phyloP scores from a whole-genome alignment of 306 rosid genomes.

The Pyrus bretschneideri region DNA sequence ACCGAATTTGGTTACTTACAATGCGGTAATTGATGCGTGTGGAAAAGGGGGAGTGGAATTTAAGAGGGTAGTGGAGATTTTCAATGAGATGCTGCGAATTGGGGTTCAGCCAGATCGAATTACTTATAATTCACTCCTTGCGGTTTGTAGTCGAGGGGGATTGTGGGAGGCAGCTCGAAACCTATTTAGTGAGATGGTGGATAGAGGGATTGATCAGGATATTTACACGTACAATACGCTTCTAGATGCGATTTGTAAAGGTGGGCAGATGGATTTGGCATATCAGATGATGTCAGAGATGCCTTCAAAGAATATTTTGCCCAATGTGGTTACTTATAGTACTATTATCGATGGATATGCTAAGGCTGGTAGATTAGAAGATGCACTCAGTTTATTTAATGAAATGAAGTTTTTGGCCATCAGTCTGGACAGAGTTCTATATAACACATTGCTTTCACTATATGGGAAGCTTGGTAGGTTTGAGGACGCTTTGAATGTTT shows the following conservation, averaged over 20 bases:
- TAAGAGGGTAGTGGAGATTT: conserved; percentile 51
- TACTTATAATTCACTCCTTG: conserved; percentile 78
- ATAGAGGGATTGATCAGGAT: conserved; percentile 61
- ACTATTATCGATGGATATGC: conserved; percentile 87
- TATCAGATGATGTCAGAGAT: conserved; percentile 54
- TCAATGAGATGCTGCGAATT: conserved; percentile 54
- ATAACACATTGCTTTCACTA: conserved; percentile 71
- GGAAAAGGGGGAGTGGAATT: conserved; percentile 73
- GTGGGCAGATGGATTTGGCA: conserved; percentile 81
- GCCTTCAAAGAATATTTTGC: conserved; percentile 52
- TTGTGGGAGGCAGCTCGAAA: conserved; percentile 69
- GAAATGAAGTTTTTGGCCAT: conserved; percentile 60
- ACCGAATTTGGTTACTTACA: conserved; percentile 84
- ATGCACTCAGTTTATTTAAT: conserved; percentile 54
- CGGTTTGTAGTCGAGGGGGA: conserved; percentile 69
- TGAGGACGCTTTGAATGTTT: conserved; percentile 52
- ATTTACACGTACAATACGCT: conserved; percentile 76
- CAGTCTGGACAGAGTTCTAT: conserved; percentile 71
- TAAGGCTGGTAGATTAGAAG: conserved; percentile 71
- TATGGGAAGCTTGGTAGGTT: conserved; percentile 76
- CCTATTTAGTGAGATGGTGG: conserved; percentile 62
- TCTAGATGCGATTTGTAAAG: conserved; percentile 79
- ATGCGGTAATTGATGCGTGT: conserved; percentile 78
- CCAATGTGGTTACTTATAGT: conserved; percentile 85
- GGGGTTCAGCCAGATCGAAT: conserved; percentile 69